Evolutionary conservation across 371 early-diverging fungal species (phyloP), one percentile per base, ranked within the genome.

Genomic region (Mortierella polycephala): DNA sequence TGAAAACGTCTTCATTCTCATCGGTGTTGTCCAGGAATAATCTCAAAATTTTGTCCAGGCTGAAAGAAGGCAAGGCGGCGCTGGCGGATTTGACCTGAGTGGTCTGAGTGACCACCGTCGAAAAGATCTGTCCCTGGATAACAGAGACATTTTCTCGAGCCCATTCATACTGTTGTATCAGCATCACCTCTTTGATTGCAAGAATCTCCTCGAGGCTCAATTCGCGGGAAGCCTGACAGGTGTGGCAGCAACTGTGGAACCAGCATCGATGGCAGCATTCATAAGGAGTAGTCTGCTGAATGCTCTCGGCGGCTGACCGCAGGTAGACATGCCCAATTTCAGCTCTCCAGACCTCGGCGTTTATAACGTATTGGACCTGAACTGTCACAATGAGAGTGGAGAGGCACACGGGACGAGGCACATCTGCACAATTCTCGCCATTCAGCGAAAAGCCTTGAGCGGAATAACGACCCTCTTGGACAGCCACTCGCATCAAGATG

Each of bases 1-100:
- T 74, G 56, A 51, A 59, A 13, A 74, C 74, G 1, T 67, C 74
- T 5, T 39, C 14, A n/a, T 74, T 74, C 60, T 74, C 74, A 5
- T 3, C 20, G 1, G 54, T 20, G 37, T 68, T 74, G 7, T 16
- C 41, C 20, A 74, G 3, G 39, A 74, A 67, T 8, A 21, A 20
- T 10, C 50, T 14, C 57, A 64, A 13, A 10, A 64, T 9, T 5
- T 11, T 11, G 1, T 44, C 64, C 2, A 64, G 44, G 30, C 30
- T 30, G 30, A 30, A 30, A 30, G 30, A 30, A 30, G 30, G 4
- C 30, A 30, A 4, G 30, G 4, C 30, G 9, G 5, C 10, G 9
- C 44, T 21, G 30, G 47, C 11, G 18, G 45, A 6, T 7, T 21
- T 8, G 13, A 39, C 13, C n/a, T 44, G 45, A 30, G 30, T 30